Evolutionary conservation across 768 basidiomycete species (phyloP).

Genomic region (Termitomyces sp.): DNA sequence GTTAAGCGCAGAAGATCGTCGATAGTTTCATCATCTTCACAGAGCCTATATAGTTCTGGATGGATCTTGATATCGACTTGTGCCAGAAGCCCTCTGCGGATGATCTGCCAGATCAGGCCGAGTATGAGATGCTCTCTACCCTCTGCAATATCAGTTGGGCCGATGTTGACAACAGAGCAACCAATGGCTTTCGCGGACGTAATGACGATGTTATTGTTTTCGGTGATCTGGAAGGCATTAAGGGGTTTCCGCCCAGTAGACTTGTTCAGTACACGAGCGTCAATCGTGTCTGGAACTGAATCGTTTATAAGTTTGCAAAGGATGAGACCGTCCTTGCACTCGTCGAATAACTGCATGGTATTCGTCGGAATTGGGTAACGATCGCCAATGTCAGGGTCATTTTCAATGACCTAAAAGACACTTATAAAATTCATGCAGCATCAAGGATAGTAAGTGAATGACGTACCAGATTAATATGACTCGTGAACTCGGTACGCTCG

Average conservation of each 20-base stretch:
- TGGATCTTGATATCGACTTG: slow-evolving; percentile 99
- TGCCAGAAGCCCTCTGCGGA: slow-evolving; percentile 84
- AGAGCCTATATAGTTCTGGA: slow-evolving; percentile 91
- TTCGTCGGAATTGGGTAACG: slow-evolving; percentile 91
- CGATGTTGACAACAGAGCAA: slow-evolving; percentile 98
- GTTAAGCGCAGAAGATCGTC: slow-evolving; percentile 92
- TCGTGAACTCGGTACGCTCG: slow-evolving; percentile 92
- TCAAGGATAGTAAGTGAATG: background rate
- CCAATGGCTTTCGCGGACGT: slow-evolving; percentile 97
- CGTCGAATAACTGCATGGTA: slow-evolving; percentile 98
- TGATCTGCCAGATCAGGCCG: slow-evolving; percentile 98
- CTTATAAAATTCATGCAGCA: slow-evolving; percentile 2
- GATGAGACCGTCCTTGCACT: slow-evolving; percentile 91
- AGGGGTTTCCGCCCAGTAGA: slow-evolving; percentile 73
- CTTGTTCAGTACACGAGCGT: slow-evolving; percentile 96
- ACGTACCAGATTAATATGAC: slow-evolving; percentile 91
- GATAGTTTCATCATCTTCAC: slow-evolving; percentile 96
- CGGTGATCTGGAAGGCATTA: slow-evolving; percentile 98
- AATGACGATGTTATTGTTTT: slow-evolving; percentile 99
- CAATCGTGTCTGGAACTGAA: slow-evolving; percentile 98
- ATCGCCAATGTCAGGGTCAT: slow-evolving; percentile 76
- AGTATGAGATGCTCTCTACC: slow-evolving; percentile 95
- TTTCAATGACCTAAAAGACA: slow-evolving; percentile 71
- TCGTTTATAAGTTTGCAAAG: slow-evolving; percentile 99
- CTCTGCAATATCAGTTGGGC: slow-evolving; percentile 86